Conservation (phyloP, 225 moss, liverwort and hornwort species). For the Bryoerythrophyllum caledonicum region DNA sequence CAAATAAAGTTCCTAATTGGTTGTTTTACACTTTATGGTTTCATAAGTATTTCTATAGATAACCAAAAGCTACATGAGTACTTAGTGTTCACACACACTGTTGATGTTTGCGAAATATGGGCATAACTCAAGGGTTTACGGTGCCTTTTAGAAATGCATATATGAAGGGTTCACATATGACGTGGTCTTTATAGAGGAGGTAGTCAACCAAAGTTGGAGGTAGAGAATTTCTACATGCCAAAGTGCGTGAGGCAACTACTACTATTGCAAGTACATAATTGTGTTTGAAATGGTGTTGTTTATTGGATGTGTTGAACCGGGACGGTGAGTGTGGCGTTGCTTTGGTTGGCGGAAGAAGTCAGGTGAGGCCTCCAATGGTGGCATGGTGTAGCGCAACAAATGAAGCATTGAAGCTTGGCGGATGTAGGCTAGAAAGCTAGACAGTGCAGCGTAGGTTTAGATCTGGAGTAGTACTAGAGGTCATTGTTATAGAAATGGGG, state of each 20-base stretch:
- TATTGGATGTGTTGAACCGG: not conserved
- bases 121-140: no score
- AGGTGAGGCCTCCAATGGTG: not conserved
- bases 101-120: no score
- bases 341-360: not conserved
- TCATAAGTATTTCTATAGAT: no score
- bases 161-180: no score
- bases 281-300: not conserved
- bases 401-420: not conserved
- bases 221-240: conserved; percentile 52
- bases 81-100: no score
- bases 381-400: not conserved
- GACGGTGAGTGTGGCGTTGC: no score
- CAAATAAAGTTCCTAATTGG: no score
- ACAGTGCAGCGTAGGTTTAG: not conserved
- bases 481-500: not conserved
- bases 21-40: no score
- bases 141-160: no score
- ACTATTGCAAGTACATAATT: conserved; percentile 35
- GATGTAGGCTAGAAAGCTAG: not conserved
- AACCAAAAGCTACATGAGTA: no score
- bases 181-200: no score
- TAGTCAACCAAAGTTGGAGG: conserved; percentile 51
- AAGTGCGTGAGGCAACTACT: conserved; percentile 65
- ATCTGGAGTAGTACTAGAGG: not conserved